phyloP scores from a whole-genome alignment of 176 grass and related monocot species.

The Hsuehochloa calcarea region DNA sequence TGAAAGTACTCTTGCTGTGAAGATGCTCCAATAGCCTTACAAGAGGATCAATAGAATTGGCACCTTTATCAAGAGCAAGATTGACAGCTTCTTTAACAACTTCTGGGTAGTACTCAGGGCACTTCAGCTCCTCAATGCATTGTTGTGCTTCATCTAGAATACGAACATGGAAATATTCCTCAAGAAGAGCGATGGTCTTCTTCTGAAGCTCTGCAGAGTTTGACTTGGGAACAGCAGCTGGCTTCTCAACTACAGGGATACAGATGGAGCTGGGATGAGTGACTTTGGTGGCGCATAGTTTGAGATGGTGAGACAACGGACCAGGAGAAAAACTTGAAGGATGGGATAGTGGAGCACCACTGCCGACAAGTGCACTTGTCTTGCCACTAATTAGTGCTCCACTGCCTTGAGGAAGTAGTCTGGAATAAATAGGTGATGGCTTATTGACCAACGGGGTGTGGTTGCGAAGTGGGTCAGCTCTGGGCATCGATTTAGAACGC shows the following conservation, averaged over 20 bases:
- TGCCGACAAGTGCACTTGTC: constrained; percentile 54
- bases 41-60: constrained; percentile 48
- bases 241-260: constrained; percentile 7
- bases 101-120: constrained; percentile 54
- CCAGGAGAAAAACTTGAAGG: constrained; percentile 14
- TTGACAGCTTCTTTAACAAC: constrained; percentile 81
- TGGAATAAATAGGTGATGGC: constrained; percentile 39
- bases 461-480: constrained; percentile 26
- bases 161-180: constrained; percentile 71
- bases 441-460: constrained; percentile 28
- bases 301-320: constrained; percentile 15
- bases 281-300: constrained; percentile 15
- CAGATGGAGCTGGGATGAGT: constrained; percentile 19
- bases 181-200: constrained; percentile 67
- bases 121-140: constrained; percentile 73
- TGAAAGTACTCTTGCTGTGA: constrained; percentile 49
- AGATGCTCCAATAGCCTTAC: constrained; percentile 59
- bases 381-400: constrained; percentile 48
- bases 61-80: constrained; percentile 64
- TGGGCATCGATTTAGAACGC: constrained; percentile 57
- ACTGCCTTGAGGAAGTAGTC: constrained; percentile 60
- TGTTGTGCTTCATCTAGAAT: constrained; percentile 81
- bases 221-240: constrained; percentile 30
- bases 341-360: constrained; percentile 16
- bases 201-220: constrained; percentile 57